Evolutionary conservation across 257 asterid genomes (phyloP).

Genomic region (Anisodus acutangulus): DNA sequence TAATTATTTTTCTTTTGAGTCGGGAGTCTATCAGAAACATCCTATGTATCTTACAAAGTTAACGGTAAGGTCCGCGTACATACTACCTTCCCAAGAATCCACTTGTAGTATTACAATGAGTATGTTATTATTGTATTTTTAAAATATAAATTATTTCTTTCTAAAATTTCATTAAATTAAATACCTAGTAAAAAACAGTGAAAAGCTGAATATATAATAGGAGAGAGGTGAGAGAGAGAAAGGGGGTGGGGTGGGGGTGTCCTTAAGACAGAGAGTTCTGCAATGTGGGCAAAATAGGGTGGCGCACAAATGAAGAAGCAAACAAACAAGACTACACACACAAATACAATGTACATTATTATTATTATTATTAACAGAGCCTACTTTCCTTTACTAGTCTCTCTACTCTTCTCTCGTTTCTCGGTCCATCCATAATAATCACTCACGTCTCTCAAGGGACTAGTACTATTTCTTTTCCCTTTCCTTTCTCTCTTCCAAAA

Average conservation of each 20-base stretch:
- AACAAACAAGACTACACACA: background rate
- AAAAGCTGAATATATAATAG: background rate
- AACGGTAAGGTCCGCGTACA: no score
- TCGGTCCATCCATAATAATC: constrained; percentile 3
- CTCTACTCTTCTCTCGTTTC: background rate
- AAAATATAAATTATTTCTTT: no score
- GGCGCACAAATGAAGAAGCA: constrained; percentile 1
- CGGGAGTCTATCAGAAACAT: no score
- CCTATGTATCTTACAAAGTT: no score
- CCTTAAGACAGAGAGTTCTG: background rate
- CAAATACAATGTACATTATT: background rate
- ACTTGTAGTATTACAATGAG: no score
- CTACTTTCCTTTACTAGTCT: constrained; percentile 17
- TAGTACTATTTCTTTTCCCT: background rate
- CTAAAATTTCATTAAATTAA: no score
- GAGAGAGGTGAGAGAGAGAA: background rate
- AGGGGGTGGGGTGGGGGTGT: background rate
- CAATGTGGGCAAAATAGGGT: constrained; percentile 22
- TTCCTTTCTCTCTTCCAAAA: background rate
- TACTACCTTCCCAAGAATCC: rapidly evolving
- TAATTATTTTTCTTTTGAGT: no score
- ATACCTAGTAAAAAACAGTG: no score
- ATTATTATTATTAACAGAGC: background rate
- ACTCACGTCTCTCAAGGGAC: background rate
- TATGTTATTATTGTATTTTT: no score